Conservation (phyloP, 2,329 filamentous ascomycete species). For the Xylariomycetidae sp. region DNA sequence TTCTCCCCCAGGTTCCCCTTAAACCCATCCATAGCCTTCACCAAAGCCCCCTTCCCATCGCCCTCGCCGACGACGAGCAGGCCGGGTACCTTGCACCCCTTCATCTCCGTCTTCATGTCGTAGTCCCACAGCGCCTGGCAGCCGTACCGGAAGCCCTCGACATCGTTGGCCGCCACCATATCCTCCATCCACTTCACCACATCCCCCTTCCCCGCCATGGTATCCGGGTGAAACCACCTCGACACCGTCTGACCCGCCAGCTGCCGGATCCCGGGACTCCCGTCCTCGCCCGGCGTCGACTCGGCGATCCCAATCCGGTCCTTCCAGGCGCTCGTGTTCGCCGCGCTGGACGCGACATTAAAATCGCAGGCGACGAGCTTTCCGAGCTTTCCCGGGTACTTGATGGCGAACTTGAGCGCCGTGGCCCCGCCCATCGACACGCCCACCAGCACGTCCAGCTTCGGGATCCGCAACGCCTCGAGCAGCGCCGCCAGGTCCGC, state of each 20-base stretch:
- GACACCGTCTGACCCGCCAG: slow-evolving; percentile 68
- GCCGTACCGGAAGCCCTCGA: slow-evolving; percentile 64
- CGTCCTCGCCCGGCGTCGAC: slow-evolving; percentile 37
- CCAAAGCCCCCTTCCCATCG: slow-evolving; percentile 67
- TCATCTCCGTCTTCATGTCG: slow-evolving; percentile 57
- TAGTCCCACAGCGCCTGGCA: slow-evolving; percentile 70
- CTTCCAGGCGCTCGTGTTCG: slow-evolving; percentile 75
- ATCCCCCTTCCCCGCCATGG: slow-evolving; percentile 39
- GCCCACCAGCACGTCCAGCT: slow-evolving; percentile 64
- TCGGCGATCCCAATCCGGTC: slow-evolving; percentile 69
- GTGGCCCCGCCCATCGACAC: slow-evolving; percentile 81
- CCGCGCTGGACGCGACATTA: slow-evolving; percentile 64
- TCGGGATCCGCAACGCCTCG: slow-evolving; percentile 62
- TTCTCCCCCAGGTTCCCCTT: slow-evolving; percentile 49
- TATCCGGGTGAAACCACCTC: slow-evolving; percentile 70
- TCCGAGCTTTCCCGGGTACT: slow-evolving; percentile 72
- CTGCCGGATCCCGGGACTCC: slow-evolving; percentile 54
- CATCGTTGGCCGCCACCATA: slow-evolving; percentile 65
- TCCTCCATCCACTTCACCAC: slow-evolving; percentile 54
- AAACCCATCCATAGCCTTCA: slow-evolving; percentile 76
- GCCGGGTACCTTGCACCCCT: slow-evolving; percentile 50
- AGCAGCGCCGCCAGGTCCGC: slow-evolving; percentile 64
- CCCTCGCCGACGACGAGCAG: slow-evolving; percentile 68
- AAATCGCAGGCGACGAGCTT: slow-evolving; percentile 86
- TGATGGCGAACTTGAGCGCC: slow-evolving; percentile 68